These are phyloP conservation scores for Lachnellula subtilissima DNA, from an alignment of 2,329 filamentous ascomycete species.

Conservation along the genomic window DNA sequence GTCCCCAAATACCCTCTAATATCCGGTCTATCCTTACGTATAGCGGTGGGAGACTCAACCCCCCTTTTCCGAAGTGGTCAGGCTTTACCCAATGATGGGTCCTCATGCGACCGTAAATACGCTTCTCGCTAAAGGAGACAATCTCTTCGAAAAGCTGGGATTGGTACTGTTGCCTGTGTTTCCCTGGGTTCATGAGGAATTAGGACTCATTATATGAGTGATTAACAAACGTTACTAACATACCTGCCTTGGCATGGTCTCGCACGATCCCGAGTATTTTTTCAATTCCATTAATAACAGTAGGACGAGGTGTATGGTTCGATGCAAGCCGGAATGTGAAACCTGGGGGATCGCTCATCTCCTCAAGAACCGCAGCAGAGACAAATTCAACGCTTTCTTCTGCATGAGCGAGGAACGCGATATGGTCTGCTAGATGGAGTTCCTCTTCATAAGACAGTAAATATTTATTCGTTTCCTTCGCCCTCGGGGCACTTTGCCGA, in stretches of 20 bases:
- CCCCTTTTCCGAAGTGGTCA: not conserved
- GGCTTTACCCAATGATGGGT: not conserved
- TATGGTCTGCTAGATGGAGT: conserved; percentile 20
- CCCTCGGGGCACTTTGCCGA: not conserved
- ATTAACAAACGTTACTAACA: not conserved
- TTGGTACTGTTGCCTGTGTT: not conserved
- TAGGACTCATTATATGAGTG: not conserved
- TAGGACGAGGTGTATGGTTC: conserved; percentile 12
- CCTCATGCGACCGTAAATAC: conserved; percentile 3
- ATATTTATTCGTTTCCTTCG: not conserved
- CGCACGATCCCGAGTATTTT: conserved; percentile 1
- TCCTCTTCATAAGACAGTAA: conserved; percentile 14
- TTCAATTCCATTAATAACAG: not conserved
- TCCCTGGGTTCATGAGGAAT: not conserved
- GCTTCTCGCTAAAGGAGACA: not conserved
- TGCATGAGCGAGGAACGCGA: conserved; percentile 21
- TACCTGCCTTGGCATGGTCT: conserved; percentile 8
- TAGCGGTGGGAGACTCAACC: not conserved
- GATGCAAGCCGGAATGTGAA: conserved; percentile 20
- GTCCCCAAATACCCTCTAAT: not conserved
- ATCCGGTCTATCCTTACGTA: not conserved
- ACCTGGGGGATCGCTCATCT: conserved; percentile 1
- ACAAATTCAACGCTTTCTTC: conserved; percentile 6
- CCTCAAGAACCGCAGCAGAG: conserved; percentile 21
- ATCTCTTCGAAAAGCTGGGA: conserved; percentile 3